A percentile compares a stretch with the other conserved stretches of the same genome.
Evolutionary conservation across 192 early-diverging fungal species (phyloP).

Genomic region (Umbelopsis sp.): DNA sequence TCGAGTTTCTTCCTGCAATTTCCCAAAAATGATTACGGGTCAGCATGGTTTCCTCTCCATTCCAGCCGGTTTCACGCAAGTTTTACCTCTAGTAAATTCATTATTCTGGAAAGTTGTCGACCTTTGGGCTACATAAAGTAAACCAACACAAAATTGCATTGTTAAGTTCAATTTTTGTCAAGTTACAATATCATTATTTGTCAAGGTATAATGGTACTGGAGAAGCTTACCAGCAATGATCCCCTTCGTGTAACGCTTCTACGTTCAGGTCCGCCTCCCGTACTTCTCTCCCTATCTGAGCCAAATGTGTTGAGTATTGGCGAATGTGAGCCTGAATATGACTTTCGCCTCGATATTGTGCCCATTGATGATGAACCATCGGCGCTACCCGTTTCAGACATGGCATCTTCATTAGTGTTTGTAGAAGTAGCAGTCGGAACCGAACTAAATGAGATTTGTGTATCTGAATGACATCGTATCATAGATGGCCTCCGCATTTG

Average conservation of each 20-base stretch:
- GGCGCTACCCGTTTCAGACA: neutral
- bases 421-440: neutral
- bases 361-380: neutral
- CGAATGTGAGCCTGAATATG: neutral
- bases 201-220: neutral
- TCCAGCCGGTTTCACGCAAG: neutral
- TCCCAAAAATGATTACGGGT: neutral
- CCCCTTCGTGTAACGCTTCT: constrained; percentile 26
- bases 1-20: constrained; percentile 29
- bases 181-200: neutral
- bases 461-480: neutral
- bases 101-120: constrained; percentile 24
- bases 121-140: constrained; percentile 23
- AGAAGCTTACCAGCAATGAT: constrained; percentile 27
- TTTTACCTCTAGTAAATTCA: constrained; percentile 29
- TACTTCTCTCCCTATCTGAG: neutral
- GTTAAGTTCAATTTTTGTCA: neutral
- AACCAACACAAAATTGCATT: neutral
- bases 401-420: constrained; percentile 5
- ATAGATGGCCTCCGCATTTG: neutral
- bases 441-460: constrained; percentile 4
- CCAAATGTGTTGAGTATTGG: neutral
- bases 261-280: constrained; percentile 23
- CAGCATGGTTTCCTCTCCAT: neutral
- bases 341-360: neutral